Base-by-base conservation (phyloP, 192 early-diverging fungal species). In the Linnemannia hyalina region DNA sequence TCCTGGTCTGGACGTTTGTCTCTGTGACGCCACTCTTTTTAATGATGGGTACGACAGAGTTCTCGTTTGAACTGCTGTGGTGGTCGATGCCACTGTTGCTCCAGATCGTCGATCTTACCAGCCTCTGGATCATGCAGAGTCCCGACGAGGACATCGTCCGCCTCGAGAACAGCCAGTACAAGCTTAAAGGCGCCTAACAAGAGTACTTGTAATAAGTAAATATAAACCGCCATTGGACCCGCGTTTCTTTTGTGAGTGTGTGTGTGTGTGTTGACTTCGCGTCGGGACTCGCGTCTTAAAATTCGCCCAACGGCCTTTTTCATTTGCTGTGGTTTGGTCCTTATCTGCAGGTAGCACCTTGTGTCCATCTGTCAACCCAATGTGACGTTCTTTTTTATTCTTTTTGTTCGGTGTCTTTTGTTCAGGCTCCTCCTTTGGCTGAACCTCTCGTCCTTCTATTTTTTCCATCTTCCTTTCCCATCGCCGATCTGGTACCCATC, bases 71-170 rank as follows among this genome's bases (percentile, higher is more conserved):
- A 68, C n/a, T 80, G 46, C 29, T 86, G 38, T 86, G 84, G 84
- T 86, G 84, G 84, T 86, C 80, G 8, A 86, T 86, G 80, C 84
- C 84, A 18, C n/a, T 86, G 65, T 46, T 86, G 35, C 84, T 86
- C n/a, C 84, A 86, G 42, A n/a, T 54, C 4, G 79, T 81, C 5
- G 84, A 86, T 68, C 70, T 86, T 0, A 65, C 75, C 6, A 74
- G 79, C 63, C 75, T 86, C n/a, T 86, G 84, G 84, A 49, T 86
- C 47, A 86, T 86, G 80, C 75, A 63, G 42, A 80, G 77, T 20
- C 84, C 84, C 3, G 84, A 86, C 18, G 84, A 86, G 44, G 84
- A 55, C 4, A 81, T 86, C 55, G 32, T 81, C 9, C 44, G 42
- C 36, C 80, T 86, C 5, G 84, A 86, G 42, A 69, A 74, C 32